phyloP scores from a whole-genome alignment of 1,284 basidiomycete species.

The Tetrapyrgos nigripes region DNA sequence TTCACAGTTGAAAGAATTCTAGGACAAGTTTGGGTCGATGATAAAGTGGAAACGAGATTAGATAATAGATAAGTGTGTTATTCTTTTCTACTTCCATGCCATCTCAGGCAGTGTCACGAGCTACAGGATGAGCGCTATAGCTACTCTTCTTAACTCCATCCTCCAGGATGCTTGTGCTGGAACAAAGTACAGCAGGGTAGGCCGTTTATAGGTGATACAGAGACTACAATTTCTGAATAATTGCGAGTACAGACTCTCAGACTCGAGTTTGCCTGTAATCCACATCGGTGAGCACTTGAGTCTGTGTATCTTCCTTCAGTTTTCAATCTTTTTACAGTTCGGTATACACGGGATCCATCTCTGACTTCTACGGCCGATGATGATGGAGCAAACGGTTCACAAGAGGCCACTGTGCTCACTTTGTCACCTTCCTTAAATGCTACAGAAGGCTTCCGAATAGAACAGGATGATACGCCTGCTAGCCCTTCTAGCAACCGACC shows the following conservation, averaged over 20 bases:
- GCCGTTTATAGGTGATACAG: background rate
- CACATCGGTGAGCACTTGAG: background rate
- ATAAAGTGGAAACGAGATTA: constrained; percentile 2
- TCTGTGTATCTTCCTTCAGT: background rate
- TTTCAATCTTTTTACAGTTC: constrained; percentile 3
- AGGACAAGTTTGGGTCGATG: background rate
- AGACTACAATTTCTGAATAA: background rate
- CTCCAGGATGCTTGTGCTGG: background rate
- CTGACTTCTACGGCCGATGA: background rate
- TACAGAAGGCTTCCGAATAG: no score
- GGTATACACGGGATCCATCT: background rate
- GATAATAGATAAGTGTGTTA: background rate
- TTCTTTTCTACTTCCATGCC: background rate
- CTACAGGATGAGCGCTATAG: no score
- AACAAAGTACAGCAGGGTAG: background rate
- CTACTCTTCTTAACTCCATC: no score
- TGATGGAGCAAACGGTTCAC: background rate
- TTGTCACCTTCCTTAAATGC: no score
- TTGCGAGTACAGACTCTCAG: background rate
- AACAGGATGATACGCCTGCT: no score
- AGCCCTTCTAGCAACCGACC: no score
- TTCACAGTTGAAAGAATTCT: background rate
- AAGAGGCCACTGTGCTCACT: no score
- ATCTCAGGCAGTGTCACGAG: no score
- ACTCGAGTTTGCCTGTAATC: background rate